Evolutionary conservation across 2,329 filamentous ascomycete species (phyloP).

Genomic region (Botryotinia globosa): DNA sequence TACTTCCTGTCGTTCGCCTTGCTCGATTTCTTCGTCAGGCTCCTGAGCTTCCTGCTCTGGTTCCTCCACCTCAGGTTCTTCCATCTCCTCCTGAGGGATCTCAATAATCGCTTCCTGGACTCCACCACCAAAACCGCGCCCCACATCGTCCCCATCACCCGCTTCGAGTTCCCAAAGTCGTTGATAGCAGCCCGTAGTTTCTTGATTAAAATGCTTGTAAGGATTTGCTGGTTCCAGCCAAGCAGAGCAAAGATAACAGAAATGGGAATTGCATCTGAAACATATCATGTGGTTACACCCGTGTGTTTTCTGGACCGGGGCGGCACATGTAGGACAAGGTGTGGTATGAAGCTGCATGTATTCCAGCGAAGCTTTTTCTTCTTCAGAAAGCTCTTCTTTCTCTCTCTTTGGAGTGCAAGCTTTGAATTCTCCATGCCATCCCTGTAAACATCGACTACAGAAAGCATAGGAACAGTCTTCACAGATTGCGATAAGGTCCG

Average conservation of each 20-base stretch:
- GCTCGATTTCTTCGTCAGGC: constrained; percentile 21
- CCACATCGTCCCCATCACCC: constrained; percentile 59
- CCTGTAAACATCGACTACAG: constrained; percentile 64
- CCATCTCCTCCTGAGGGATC: constrained; percentile 20
- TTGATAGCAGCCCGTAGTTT: constrained; percentile 70
- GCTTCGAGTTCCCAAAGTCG: constrained; percentile 86
- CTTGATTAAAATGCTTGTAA: constrained; percentile 82
- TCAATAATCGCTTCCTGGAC: constrained; percentile 19
- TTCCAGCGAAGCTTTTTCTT: constrained; percentile 82
- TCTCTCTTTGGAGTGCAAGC: constrained; percentile 66
- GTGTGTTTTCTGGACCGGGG: constrained; percentile 82
- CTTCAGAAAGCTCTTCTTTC: constrained; percentile 69
- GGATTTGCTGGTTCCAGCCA: constrained; percentile 81
- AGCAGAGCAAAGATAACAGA: constrained; percentile 90
- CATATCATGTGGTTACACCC: constrained; percentile 98
- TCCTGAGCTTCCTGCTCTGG: constrained; percentile 24
- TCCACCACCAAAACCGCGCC: constrained; percentile 32
- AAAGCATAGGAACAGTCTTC: constrained; percentile 89
- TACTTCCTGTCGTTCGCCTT: constrained; percentile 24
- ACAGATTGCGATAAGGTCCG: constrained; percentile 76
- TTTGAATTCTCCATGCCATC: constrained; percentile 89
- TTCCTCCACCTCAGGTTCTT: constrained; percentile 12
- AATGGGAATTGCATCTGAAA: constrained; percentile 84
- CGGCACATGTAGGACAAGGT: constrained; percentile 82
- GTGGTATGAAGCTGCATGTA: constrained; percentile 81